Evolutionary conservation across 2,329 filamentous ascomycete species (phyloP).

Genomic region (Exophiala spinifera): DNA sequence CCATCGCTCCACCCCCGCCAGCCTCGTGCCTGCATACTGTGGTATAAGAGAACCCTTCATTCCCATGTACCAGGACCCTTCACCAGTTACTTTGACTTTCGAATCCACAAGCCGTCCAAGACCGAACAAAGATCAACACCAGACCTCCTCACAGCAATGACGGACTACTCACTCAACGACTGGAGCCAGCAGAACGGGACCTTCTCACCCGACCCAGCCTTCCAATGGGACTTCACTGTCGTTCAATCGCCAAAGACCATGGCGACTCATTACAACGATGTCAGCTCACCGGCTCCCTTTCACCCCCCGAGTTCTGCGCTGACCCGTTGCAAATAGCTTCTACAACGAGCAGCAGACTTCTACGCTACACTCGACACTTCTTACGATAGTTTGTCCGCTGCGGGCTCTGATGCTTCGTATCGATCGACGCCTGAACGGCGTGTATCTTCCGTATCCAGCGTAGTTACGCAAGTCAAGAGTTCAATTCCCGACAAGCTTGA

Average conservation of each 20-base stretch:
- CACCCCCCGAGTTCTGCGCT: background rate
- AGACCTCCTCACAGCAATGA: conserved; percentile 8
- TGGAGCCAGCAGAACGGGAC: conserved; percentile 17
- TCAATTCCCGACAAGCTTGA: conserved; percentile 29
- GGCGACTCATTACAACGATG: conserved; percentile 26
- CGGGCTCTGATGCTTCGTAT: conserved; percentile 18
- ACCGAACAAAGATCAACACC: background rate
- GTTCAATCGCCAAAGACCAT: conserved; percentile 21
- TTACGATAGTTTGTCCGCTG: conserved; percentile 21
- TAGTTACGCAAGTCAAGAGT: conserved; percentile 19
- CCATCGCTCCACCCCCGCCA: conserved; percentile 3
- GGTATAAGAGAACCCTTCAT: conserved; percentile 14
- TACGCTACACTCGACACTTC: conserved; percentile 24
- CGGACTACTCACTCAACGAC: conserved; percentile 16
- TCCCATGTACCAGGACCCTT: background rate
- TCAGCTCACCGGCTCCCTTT: background rate
- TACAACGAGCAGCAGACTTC: conserved; percentile 24
- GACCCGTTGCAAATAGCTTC: conserved; percentile 11
- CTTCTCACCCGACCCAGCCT: conserved; percentile 17
- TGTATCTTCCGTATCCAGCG: conserved; percentile 8
- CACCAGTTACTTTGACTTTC: background rate
- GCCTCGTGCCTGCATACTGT: conserved; percentile 8
- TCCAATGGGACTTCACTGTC: conserved; percentile 23
- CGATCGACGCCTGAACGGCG: conserved; percentile 17
- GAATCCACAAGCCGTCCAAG: background rate